Conservation (phyloP, 139 green algal genomes). For the Nannochloris sp. region DNA sequence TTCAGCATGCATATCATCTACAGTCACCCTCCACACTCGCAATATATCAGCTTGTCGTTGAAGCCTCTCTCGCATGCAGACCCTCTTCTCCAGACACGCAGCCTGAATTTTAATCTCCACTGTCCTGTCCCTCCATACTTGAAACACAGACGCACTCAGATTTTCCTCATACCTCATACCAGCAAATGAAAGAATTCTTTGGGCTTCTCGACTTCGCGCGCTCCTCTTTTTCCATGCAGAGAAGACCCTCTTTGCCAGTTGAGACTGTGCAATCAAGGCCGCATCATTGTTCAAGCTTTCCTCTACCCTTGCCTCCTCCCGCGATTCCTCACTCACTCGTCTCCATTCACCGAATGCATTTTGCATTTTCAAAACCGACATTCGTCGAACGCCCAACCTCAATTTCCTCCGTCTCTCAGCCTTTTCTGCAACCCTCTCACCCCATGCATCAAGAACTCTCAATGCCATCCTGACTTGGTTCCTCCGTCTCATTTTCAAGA, state of each 20-base stretch:
- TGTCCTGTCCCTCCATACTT: background rate
- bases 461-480: background rate
- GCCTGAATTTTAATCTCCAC: background rate
- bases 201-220: background rate
- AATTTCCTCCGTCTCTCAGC: slow-evolving; percentile 1
- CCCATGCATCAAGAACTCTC: slow-evolving; percentile 16
- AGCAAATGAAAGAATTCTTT: background rate
- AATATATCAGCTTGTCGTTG: background rate
- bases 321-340: background rate
- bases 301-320: background rate
- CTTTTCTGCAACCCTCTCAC: slow-evolving; percentile 6
- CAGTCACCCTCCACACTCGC: background rate
- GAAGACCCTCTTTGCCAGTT: slow-evolving; percentile 6
- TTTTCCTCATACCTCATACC: background rate
- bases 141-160: background rate
- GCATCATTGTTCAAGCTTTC: slow-evolving; percentile 1
- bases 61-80: background rate
- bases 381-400: slow-evolving; percentile 14
- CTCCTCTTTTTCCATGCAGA: slow-evolving; percentile 9
- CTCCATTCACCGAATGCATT: slow-evolving; percentile 12
- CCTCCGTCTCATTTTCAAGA: slow-evolving; percentile 20
- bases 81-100: background rate
- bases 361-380: slow-evolving; percentile 21
- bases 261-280: background rate
- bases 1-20: background rate